phyloP scores from a whole-genome alignment of 1,139 yeast species.

The Yamadazyma dendronema region DNA sequence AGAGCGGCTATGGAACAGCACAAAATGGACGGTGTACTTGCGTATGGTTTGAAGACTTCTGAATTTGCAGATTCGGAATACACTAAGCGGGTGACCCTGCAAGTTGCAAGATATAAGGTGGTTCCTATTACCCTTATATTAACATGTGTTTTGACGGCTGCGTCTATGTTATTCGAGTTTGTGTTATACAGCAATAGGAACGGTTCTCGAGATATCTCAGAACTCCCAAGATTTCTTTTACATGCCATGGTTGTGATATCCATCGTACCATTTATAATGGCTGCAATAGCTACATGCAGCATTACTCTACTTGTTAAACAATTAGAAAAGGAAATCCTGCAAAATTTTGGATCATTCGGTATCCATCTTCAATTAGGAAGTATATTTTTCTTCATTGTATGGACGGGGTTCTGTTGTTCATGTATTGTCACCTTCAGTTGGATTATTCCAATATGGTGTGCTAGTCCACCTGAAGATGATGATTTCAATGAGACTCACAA shows the following conservation, averaged over 20 bases:
- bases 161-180: constrained; percentile 27
- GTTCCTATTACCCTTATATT: constrained; percentile 19
- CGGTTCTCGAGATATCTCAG: constrained; percentile 26
- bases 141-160: constrained; percentile 14
- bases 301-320: constrained; percentile 24
- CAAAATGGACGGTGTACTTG: constrained; percentile 45
- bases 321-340: constrained; percentile 26
- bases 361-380: constrained; percentile 39
- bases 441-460: constrained; percentile 46
- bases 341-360: constrained; percentile 44
- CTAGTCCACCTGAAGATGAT: constrained; percentile 34
- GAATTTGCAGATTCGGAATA: constrained; percentile 21
- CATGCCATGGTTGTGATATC: constrained; percentile 35
- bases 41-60: constrained; percentile 40
- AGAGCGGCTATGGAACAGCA: constrained; percentile 35
- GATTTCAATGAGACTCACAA: constrained; percentile 17
- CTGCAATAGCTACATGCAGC: constrained; percentile 27
- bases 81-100: constrained; percentile 14
- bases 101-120: constrained; percentile 20
- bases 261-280: constrained; percentile 28
- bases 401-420: constrained; percentile 30
- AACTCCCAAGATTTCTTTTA: constrained; percentile 26
- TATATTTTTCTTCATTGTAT: constrained; percentile 41
- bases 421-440: constrained; percentile 30
- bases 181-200: constrained; percentile 37